phyloP scores from a whole-genome alignment of 1,284 basidiomycete genomes.

The Uromyces viciae-fabae region DNA sequence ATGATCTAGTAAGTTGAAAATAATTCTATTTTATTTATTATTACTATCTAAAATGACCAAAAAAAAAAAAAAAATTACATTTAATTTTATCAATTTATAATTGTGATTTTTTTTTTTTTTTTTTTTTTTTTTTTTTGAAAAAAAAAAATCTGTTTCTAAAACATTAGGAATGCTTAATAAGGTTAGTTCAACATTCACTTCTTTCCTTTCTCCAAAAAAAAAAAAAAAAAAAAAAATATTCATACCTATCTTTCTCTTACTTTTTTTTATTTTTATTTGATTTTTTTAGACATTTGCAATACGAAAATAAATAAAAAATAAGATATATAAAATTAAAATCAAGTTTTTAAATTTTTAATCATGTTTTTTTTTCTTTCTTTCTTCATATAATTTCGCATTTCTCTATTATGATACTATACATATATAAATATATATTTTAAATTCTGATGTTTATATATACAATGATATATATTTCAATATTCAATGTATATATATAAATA shows the following conservation, averaged over 20 bases:
- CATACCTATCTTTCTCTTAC: background rate
- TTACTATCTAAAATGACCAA: background rate
- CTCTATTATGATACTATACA: no score
- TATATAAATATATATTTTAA: no score
- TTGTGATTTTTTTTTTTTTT: conserved; percentile 60
- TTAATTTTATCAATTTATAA: conserved; percentile 22
- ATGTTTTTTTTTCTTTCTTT: background rate
- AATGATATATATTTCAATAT: no score
- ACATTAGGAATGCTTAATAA: conserved; percentile 71
- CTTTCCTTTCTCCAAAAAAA: background rate
- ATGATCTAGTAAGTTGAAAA: conserved; percentile 93
- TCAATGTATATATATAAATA: no score
- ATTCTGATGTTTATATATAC: no score
- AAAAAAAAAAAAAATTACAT: conserved; percentile 44
- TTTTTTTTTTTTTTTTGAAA: conserved; percentile 88
- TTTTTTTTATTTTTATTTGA: conserved; percentile 10
- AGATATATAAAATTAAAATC: conserved; percentile 43
- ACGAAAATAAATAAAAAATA: conserved; percentile 40
- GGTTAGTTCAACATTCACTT: conserved; percentile 47
- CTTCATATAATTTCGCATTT: background rate
- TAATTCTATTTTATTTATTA: conserved; percentile 47
- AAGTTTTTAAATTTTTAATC: no score
- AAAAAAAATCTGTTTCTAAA: conserved; percentile 96
- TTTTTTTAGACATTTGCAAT: background rate
- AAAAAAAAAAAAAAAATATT: conserved; percentile 51